Percentiles rank a stretch among this genome's conserved stretches.
Evolutionary conservation across 2,329 filamentous ascomycete genomes (phyloP).

Genomic region (Talaromyces verruculosus): DNA sequence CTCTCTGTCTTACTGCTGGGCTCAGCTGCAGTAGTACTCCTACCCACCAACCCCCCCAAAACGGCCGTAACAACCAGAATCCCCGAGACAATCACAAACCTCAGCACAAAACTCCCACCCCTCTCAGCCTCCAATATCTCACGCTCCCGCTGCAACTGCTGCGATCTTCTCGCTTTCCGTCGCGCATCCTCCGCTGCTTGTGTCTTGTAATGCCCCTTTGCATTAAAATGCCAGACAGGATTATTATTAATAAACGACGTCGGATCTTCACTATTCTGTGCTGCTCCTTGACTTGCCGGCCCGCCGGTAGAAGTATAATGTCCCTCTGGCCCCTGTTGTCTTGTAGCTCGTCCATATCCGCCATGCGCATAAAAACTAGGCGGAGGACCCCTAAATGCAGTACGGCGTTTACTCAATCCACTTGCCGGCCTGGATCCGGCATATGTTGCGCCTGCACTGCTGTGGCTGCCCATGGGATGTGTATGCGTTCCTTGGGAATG

Average conservation of each 20-base stretch:
- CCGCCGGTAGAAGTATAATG: slow-evolving; percentile 5
- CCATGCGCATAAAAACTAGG: slow-evolving; percentile 84
- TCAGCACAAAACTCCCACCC: slow-evolving; percentile 30
- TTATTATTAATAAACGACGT: slow-evolving; percentile 44
- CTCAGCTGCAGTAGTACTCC: not conserved
- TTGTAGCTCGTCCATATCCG: slow-evolving; percentile 61
- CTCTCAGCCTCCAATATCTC: slow-evolving; percentile 30
- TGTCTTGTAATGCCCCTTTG: slow-evolving; percentile 68
- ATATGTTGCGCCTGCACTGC: slow-evolving; percentile 50
- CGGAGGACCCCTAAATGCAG: slow-evolving; percentile 79
- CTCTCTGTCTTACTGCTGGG: not conserved
- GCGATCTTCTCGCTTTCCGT: slow-evolving; percentile 11
- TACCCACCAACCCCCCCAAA: slow-evolving; percentile 26
- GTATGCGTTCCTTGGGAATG: slow-evolving; percentile 33
- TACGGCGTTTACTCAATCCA: slow-evolving; percentile 74
- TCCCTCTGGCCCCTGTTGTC: slow-evolving; percentile 1
- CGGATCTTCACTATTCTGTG: slow-evolving; percentile 31
- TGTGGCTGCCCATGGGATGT: slow-evolving; percentile 56
- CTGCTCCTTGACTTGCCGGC: not conserved
- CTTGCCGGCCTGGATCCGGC: slow-evolving; percentile 68
- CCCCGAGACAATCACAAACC: slow-evolving; percentile 43
- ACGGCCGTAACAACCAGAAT: slow-evolving; percentile 36
- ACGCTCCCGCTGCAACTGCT: slow-evolving; percentile 40
- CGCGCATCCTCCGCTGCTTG: slow-evolving; percentile 64
- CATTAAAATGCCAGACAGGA: slow-evolving; percentile 76